Conservation (phyloP, 1,139 yeast genomes). For the Hyphopichia wangnamkhiaoensis region DNA sequence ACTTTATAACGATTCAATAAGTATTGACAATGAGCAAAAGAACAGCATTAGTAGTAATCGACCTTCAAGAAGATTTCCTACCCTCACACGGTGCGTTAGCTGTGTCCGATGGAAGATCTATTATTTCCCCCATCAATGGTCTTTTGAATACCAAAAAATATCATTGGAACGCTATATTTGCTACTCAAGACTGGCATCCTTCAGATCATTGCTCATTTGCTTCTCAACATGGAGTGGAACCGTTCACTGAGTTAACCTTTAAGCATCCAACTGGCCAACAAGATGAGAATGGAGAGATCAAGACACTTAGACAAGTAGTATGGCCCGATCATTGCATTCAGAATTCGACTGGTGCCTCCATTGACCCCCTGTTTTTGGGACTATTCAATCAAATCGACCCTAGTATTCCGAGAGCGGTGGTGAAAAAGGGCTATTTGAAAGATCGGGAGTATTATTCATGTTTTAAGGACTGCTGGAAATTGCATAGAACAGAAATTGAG, state of each 20-base stretch:
- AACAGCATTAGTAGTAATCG: constrained; percentile 69
- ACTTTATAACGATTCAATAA: no score
- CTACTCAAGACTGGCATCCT: constrained; percentile 93
- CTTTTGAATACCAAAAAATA: constrained; percentile 35
- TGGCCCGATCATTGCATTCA: constrained; percentile 97
- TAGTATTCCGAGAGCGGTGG: constrained; percentile 36
- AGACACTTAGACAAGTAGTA: constrained; percentile 44
- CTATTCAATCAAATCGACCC: constrained; percentile 23
- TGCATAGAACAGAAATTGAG: constrained; percentile 68
- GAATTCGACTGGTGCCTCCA: constrained; percentile 61
- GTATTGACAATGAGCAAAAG: constrained; percentile 8
- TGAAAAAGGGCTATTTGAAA: constrained; percentile 67
- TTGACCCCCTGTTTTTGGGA: constrained; percentile 48
- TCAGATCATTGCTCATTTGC: constrained; percentile 79
- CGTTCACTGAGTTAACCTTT: constrained; percentile 54
- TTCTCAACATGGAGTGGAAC: constrained; percentile 55
- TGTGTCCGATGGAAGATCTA: constrained; percentile 61
- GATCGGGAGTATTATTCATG: constrained; percentile 92
- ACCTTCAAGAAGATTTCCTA: constrained; percentile 82
- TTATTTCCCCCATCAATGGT: constrained; percentile 52
- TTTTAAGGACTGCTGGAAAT: constrained; percentile 76
- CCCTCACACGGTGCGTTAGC: constrained; percentile 79
- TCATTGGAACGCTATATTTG: constrained; percentile 64
- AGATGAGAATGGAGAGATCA: constrained; percentile 28
- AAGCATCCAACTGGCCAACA: constrained; percentile 48